Conservation (phyloP, 768 basidiomycete species). For the Leccinum subtestaceum region DNA sequence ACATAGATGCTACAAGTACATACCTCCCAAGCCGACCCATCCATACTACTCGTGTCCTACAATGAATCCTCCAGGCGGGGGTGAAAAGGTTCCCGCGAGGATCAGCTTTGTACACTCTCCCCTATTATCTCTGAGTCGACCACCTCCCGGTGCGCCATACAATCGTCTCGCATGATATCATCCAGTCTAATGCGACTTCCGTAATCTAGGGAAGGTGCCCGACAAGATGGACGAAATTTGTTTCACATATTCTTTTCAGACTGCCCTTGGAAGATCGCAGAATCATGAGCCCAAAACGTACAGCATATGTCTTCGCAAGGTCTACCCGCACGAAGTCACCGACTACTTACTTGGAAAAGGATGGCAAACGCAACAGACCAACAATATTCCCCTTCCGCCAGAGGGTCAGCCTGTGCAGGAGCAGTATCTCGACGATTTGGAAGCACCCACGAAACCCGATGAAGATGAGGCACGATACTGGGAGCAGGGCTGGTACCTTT, state of each 20-base stretch:
- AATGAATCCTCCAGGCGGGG: conserved; percentile 19
- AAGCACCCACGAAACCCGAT: conserved; percentile 17
- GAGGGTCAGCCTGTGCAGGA: conserved; percentile 54
- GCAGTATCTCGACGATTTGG: conserved; percentile 11
- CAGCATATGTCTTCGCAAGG: conserved; percentile 61
- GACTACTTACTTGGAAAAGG: conserved; percentile 42
- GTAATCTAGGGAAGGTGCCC: conserved; percentile 48
- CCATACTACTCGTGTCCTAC: background rate
- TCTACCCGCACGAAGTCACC: conserved; percentile 66
- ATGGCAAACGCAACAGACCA: conserved; percentile 42
- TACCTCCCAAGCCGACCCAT: background rate
- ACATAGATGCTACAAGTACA: background rate
- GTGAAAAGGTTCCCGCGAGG: conserved; percentile 14
- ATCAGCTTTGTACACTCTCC: conserved; percentile 26
- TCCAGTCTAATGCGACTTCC: background rate
- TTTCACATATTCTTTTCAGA: conserved; percentile 60
- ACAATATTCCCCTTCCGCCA: conserved; percentile 58
- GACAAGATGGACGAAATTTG: conserved; percentile 64
- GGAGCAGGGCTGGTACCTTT: conserved; percentile 76
- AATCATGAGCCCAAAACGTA: conserved; percentile 52
- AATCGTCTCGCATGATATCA: background rate
- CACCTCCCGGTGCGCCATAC: conserved; percentile 20
- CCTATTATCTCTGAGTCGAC: conserved; percentile 24
- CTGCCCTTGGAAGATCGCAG: conserved; percentile 49
- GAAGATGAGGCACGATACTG: conserved; percentile 51